These are phyloP conservation scores for Paraphoma chrysanthemicola DNA, from an alignment of 2,329 filamentous ascomycete species.

Conservation along the genomic window DNA sequence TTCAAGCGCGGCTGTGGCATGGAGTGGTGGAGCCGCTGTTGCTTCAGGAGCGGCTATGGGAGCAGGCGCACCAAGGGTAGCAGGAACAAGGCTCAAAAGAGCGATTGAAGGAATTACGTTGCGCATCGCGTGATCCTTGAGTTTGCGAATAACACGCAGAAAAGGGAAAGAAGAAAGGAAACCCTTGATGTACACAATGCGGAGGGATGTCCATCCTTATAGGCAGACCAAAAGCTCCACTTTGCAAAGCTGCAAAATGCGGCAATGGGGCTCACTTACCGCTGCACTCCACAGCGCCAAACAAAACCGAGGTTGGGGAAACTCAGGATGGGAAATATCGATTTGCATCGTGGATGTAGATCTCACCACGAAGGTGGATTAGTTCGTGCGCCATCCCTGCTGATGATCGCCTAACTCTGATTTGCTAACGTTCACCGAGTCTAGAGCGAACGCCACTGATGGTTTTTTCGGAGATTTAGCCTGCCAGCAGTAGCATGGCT, in stretches of 20 bases:
- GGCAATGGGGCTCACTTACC: background rate
- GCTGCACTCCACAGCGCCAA: background rate
- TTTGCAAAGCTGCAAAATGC: background rate
- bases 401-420: background rate
- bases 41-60: constrained; percentile 1
- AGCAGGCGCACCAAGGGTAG: constrained; percentile 8
- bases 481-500: background rate
- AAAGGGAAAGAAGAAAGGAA: background rate
- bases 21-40: constrained; percentile 9
- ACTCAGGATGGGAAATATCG: background rate
- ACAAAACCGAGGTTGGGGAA: background rate
- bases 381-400: background rate
- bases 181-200: background rate
- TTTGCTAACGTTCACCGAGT: background rate
- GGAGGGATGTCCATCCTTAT: background rate
- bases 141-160: background rate
- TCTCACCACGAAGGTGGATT: background rate
- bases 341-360: background rate
- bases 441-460: background rate
- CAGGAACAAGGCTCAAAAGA: constrained; percentile 1
- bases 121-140: background rate
- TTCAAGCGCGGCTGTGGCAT: constrained; percentile 9
- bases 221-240: background rate
- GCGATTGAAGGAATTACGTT: background rate
- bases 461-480: background rate